These are phyloP conservation scores for Talaromyces trachyspermus DNA, from an alignment of 495 filamentous ascomycete genomes.

Conservation along the genomic window DNA sequence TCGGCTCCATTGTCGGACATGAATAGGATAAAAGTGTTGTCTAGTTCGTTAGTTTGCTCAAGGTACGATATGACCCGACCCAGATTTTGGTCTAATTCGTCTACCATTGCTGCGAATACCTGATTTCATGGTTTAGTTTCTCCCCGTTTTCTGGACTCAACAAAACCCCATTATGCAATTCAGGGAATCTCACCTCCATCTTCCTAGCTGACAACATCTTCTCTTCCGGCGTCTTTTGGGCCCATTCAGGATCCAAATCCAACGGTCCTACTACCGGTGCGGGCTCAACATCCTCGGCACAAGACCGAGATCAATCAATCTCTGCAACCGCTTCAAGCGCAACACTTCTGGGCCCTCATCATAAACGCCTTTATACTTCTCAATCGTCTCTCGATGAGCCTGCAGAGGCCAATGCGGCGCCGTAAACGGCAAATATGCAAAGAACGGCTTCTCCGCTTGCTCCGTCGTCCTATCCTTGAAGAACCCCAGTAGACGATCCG, in stretches of 20 bases:
- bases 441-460: conserved; percentile 29
- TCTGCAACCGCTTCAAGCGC: conserved; percentile 19
- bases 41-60: conserved; percentile 41
- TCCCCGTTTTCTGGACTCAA: too few species aligned
- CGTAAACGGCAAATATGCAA: conserved; percentile 32
- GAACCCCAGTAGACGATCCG: conserved; percentile 26
- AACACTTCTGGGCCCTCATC: conserved; percentile 32
- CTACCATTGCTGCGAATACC: conserved; percentile 46
- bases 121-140: conserved; percentile 38
- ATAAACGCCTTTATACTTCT: conserved; percentile 32
- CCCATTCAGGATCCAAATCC: conserved; percentile 93
- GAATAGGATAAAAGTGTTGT: conserved; percentile 47
- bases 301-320: conserved; percentile 28
- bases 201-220: too few species aligned
- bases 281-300: conserved; percentile 26
- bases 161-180: neutral
- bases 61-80: conserved; percentile 38
- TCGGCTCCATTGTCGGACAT: conserved; percentile 50
- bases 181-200: neutral
- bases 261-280: conserved; percentile 61
- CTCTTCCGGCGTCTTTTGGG: conserved; percentile 38
- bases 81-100: conserved; percentile 43
- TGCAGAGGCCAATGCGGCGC: conserved; percentile 36
- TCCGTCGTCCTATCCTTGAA: conserved; percentile 30
- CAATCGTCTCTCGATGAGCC: conserved; percentile 21